Evolutionary conservation across 2,329 filamentous ascomycete species (phyloP).

Genomic region (Graphilbum ipis-grandicollis): DNA sequence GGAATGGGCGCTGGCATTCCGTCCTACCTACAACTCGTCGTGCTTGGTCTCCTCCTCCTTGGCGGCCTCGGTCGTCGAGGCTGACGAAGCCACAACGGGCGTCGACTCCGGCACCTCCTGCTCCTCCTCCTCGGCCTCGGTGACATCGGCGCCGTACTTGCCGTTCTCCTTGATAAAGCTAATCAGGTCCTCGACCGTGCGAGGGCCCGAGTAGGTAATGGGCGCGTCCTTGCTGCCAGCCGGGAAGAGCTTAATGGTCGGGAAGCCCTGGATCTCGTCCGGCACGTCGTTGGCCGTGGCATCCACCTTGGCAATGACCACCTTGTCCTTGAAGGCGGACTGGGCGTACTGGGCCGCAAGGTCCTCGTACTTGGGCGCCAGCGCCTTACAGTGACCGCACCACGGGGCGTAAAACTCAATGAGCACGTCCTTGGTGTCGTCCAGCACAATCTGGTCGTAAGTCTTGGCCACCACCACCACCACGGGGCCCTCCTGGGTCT

Average conservation of each 20-base stretch:
- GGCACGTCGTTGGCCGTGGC: slow-evolving; percentile 93
- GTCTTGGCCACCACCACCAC: slow-evolving; percentile 80
- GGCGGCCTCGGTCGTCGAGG: slow-evolving; percentile 23
- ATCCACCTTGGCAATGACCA: slow-evolving; percentile 94
- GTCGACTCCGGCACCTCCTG: slow-evolving; percentile 19
- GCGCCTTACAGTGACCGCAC: slow-evolving; percentile 99
- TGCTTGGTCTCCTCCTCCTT: slow-evolving; percentile 32
- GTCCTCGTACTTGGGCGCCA: slow-evolving; percentile 93
- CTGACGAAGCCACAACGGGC: slow-evolving; percentile 7
- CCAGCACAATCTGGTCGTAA: slow-evolving; percentile 81
- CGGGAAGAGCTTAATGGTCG: slow-evolving; percentile 95
- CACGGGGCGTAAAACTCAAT: slow-evolving; percentile 98
- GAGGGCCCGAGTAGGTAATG: slow-evolving; percentile 72
- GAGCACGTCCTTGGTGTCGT: slow-evolving; percentile 91
- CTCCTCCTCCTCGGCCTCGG: slow-evolving; percentile 29
- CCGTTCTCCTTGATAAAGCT: slow-evolving; percentile 91
- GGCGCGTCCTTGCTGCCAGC: slow-evolving; percentile 76
- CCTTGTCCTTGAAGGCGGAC: slow-evolving; percentile 65
- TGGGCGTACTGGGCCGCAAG: slow-evolving; percentile 61
- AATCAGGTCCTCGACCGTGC: slow-evolving; percentile 80
- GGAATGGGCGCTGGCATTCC: too few relatives aligned
- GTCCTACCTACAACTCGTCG: slow-evolving; percentile 58
- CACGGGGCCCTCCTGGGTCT: slow-evolving; percentile 81
- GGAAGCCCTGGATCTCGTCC: slow-evolving; percentile 93
- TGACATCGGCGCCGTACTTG: slow-evolving; percentile 63